Base-by-base conservation (phyloP, 1,139 yeast species). In the Debaryomyces singareniensis region DNA sequence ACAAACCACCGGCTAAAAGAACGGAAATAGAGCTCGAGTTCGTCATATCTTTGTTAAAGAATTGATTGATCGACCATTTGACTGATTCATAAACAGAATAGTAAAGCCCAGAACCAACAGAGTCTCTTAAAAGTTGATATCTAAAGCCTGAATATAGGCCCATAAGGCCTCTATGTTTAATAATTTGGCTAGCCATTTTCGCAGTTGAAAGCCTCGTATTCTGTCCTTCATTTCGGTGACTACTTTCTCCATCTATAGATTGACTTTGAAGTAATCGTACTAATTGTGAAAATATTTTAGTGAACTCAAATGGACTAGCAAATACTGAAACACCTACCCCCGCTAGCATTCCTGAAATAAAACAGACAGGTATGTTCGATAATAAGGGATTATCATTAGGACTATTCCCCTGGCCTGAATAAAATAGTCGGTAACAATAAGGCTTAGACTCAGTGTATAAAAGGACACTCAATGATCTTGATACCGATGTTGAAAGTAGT, bases 231-330 rank as follows among this genome's bases (percentile, higher is more conserved):
- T 26, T n/a, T 13, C 15, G 9, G 12, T 20, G 13, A 15, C 6
- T 15, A 5, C 13, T 18, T 16, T 39, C 37, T 15, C 42, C 45
- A 21, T 30, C 33, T 26, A 33, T 27, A 25, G 46, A 49, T 30
- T 38, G 52, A 32, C 31, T 38, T 38, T 65, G 64, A 27, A 71
- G 68, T 45, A 75, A 49, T 36, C 70, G 48, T 43, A 75, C 63
- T 43, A 85, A 71, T 51, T 86, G 95, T 25, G 91, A 81, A 37
- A 81, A 84, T 5, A 85, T 67, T 49, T 86, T 86, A 29, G 91
- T 78, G 51, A 83, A 75, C 51, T 85, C 96, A 50, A 85, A 85
- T 0, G 96, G 96, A 44, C 91, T 80, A 3, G 93, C 84, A 49
- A 82, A 72, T 4, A 74, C 30, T 2, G 87, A 70, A 10, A 81